These are phyloP conservation scores for Erucastrum elatum DNA, from an alignment of 345 rosid genomes.

Conservation along the genomic window DNA sequence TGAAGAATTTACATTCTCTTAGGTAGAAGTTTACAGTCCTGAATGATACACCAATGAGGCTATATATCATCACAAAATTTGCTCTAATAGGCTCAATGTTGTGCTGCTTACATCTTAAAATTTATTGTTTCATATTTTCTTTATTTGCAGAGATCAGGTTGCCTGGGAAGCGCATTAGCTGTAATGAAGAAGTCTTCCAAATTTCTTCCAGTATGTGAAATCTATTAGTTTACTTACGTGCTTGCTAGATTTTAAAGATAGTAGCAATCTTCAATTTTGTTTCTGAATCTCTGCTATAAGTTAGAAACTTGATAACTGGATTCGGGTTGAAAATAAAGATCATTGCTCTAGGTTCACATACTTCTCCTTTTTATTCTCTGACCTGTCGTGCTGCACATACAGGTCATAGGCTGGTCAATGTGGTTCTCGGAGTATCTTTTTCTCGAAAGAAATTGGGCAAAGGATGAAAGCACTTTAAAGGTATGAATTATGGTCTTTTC, in stretches of 20 bases:
- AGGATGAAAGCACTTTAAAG: slow-evolving; percentile 80
- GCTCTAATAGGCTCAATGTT: slow-evolving; percentile 1
- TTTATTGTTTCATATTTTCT: slow-evolving; percentile 24
- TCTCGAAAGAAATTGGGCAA: slow-evolving; percentile 91
- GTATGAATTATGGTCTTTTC: slow-evolving; percentile 16
- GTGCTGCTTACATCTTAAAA: slow-evolving; percentile 28
- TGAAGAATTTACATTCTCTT: slow-evolving; percentile 4
- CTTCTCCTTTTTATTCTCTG: not conserved
- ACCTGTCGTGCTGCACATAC: slow-evolving; percentile 26
- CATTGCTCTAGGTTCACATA: not conserved
- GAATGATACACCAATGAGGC: slow-evolving; percentile 10
- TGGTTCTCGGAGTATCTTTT: slow-evolving; percentile 98
- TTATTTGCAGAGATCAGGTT: slow-evolving; percentile 77
- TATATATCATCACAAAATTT: not conserved
- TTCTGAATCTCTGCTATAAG: not conserved
- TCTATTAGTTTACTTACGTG: slow-evolving; percentile 6
- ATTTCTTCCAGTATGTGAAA: slow-evolving; percentile 76
- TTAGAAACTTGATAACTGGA: not conserved
- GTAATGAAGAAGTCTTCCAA: slow-evolving; percentile 95
- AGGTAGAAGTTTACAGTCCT: not conserved
- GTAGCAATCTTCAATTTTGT: not conserved
- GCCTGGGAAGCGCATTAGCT: slow-evolving; percentile 89
- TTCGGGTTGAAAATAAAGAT: slow-evolving; percentile 3
- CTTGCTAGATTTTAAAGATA: not conserved
- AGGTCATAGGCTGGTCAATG: slow-evolving; percentile 99